phyloP scores from a whole-genome alignment of 106 monocot genomes.

The Allium cepa region DNA sequence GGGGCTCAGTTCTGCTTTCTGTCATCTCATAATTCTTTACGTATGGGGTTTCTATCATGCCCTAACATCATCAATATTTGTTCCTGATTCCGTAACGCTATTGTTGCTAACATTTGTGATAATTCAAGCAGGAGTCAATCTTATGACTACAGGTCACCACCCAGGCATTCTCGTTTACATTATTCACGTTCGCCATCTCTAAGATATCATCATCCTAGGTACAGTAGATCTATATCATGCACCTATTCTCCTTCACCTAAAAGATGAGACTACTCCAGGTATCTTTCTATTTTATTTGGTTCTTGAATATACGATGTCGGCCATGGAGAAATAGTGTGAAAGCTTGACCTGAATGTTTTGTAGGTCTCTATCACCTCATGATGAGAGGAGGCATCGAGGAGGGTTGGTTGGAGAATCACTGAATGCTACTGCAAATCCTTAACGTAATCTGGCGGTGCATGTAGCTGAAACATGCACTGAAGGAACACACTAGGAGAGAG shows the following conservation, averaged over 20 bases:
- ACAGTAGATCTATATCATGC: slow-evolving; percentile 28
- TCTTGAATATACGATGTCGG: no score
- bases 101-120: not conserved
- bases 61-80: no score
- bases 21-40: not conserved
- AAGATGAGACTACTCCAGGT: no score
- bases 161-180: slow-evolving; percentile 19
- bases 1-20: slow-evolving; percentile 37
- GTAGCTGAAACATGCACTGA: no score
- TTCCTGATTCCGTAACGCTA: not conserved
- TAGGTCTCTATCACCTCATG: slow-evolving; percentile 45
- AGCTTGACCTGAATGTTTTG: not conserved
- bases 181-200: slow-evolving; percentile 31
- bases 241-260: slow-evolving; percentile 24
- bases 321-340: not conserved
- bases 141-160: slow-evolving; percentile 19
- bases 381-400: not conserved
- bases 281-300: not conserved
- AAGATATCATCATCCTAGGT: slow-evolving; percentile 16
- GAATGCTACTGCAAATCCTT: no score
- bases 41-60: no score
- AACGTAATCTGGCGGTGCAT: no score
- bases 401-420: no score
- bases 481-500: no score
- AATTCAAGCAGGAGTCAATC: slow-evolving; percentile 9